These are phyloP conservation scores for Aspergillus neoniger DNA, from an alignment of 2,329 filamentous ascomycete genomes.

Conservation along the genomic window DNA sequence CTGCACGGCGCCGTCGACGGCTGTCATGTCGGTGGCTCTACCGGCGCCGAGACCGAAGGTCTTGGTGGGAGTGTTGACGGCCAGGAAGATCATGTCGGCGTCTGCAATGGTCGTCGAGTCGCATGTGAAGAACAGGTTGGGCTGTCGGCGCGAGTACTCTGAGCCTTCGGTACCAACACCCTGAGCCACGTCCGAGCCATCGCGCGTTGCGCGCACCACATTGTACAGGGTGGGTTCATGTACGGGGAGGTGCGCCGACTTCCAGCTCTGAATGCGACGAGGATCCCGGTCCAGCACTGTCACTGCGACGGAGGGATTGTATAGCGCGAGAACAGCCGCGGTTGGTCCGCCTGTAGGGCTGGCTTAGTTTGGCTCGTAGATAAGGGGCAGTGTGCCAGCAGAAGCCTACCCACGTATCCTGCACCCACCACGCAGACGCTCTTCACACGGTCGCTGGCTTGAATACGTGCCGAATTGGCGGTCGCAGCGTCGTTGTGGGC, in stretches of 20 bases:
- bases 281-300: constrained; percentile 73
- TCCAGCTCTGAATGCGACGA: constrained; percentile 69
- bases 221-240: constrained; percentile 72
- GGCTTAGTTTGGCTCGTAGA: neutral
- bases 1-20: constrained; percentile 68
- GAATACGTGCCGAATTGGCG: neutral
- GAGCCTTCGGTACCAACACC: constrained; percentile 17
- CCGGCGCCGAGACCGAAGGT: constrained; percentile 68
- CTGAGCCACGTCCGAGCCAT: constrained; percentile 31
- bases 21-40: constrained; percentile 70
- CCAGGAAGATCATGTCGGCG: constrained; percentile 73
- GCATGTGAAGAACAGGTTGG: constrained; percentile 74
- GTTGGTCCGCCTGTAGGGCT: constrained; percentile 66
- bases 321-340: constrained; percentile 70
- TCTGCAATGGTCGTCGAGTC: constrained; percentile 64
- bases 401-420: constrained; percentile 68
- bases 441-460: constrained; percentile 20
- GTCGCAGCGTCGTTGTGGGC: neutral
- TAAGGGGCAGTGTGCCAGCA: neutral
- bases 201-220: constrained; percentile 58
- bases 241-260: constrained; percentile 71
- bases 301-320: constrained; percentile 70
- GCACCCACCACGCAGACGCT: constrained; percentile 72
- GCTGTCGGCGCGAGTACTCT: constrained; percentile 49
- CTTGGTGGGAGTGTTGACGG: constrained; percentile 81